Evolutionary conservation across 768 basidiomycete species (phyloP), one percentile per base, ranked within the genome.

Genomic region (Chiua virens): DNA sequence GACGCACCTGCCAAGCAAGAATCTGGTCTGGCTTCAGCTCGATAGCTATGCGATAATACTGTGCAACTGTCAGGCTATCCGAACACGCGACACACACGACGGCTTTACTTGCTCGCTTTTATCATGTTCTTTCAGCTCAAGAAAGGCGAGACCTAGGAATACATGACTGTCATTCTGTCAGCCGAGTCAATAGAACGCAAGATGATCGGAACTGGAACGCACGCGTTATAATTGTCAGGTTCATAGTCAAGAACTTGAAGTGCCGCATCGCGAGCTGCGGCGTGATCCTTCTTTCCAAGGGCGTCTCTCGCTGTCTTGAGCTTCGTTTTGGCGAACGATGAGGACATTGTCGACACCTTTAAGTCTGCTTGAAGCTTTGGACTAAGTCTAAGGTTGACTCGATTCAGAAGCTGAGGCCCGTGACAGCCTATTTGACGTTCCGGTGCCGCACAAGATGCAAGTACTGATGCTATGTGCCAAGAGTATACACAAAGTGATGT

Each of bases 141-240:
- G 74, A 21, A 80, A 75, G 1, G 97, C 85, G 11, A 97, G 72
- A 3, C 86, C 94, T 23, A 91, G 78, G 64, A 94, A 97, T 21
- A 97, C 87, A 65, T 88, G 81, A 5, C 95, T 98, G 65, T 27
- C 17, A 15, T 38, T 37, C 44, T 20, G 34, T 61, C 32, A 47
- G 52, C 38, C 27, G 25, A 44, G 20, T 43, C 36, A 9, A 25
- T n/a, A 18, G 17, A 32, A 35, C 17, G n/a, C 23, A 39, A 30
- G 45, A 20, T 54, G 21, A 32, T 30, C 20, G 4, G 7, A 41
- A 38, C n/a, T 38, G 25, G 18, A 41, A 78, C 87, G 62, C 66
- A 95, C 92, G 90, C 94, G 62, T 88, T 85, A 64, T 96, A 96
- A 62, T 92, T 93, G 38, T 82, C 79, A 1, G 86, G 78, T 50